Conservation (phyloP, 805 yeast genomes). For the Babjeviella inositovora region DNA sequence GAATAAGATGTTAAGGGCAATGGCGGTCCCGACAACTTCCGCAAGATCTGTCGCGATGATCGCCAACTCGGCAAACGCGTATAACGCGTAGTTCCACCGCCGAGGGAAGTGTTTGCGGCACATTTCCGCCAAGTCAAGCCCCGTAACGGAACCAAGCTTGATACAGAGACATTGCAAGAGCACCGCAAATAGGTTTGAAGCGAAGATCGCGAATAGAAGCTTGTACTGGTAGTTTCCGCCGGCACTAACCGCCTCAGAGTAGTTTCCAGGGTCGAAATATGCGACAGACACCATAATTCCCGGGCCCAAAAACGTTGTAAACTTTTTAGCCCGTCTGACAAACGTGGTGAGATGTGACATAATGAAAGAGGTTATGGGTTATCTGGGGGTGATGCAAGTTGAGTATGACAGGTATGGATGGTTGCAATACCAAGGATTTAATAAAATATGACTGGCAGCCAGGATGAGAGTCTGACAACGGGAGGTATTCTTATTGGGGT, state of each 20-base stretch:
- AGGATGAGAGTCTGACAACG: too few species aligned
- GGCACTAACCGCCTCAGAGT: conserved; percentile 77
- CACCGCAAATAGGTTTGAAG: conserved; percentile 77
- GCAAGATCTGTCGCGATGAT: conserved; percentile 89
- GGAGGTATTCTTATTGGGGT: too few species aligned
- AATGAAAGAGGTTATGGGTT: too few species aligned
- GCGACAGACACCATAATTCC: conserved; percentile 83
- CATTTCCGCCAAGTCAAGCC: conserved; percentile 74
- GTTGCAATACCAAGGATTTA: too few species aligned
- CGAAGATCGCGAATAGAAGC: conserved; percentile 51
- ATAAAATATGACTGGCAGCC: too few species aligned
- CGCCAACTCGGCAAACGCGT: conserved; percentile 68
- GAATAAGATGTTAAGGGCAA: conserved; percentile 64
- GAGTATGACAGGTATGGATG: too few species aligned
- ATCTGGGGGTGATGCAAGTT: too few species aligned
- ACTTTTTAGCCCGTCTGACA: conserved; percentile 23
- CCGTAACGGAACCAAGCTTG: conserved; percentile 80
- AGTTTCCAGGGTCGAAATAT: conserved; percentile 90
- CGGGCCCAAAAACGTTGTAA: conserved; percentile 65
- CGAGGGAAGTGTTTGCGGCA: conserved; percentile 58
- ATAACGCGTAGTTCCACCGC: conserved; percentile 47
- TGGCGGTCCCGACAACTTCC: conserved; percentile 89
- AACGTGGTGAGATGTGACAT: too few species aligned
- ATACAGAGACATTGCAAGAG: conserved; percentile 72
- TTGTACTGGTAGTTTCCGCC: conserved; percentile 72